These are phyloP conservation scores for Cystofilobasidium capitatum DNA, from an alignment of 768 basidiomycete genomes.

Conservation along the genomic window DNA sequence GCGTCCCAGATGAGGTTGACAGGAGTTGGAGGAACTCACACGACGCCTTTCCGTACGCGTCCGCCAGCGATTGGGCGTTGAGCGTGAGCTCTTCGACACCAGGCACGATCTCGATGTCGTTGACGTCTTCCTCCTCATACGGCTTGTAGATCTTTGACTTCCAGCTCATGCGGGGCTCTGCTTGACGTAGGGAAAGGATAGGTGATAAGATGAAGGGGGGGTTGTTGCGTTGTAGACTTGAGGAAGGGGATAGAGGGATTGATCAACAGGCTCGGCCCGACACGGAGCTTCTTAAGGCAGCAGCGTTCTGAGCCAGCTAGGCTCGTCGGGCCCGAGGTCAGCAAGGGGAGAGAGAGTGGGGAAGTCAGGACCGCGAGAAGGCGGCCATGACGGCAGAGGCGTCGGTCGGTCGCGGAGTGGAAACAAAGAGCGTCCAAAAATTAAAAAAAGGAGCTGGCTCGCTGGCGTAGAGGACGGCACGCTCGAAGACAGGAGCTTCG, in stretches of 20 bases:
- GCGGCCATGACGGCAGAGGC: too few relatives aligned
- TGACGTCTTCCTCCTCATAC: neutral
- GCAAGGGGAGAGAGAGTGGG: too few relatives aligned
- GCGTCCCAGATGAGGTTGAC: neutral
- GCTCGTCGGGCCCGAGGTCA: too few relatives aligned
- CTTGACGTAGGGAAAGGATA: neutral
- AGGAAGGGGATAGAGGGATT: neutral
- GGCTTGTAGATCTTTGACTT: neutral
- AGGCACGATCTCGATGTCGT: neutral
- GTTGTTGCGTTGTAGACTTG: neutral
- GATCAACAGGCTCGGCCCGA: neutral
- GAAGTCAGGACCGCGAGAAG: too few relatives aligned
- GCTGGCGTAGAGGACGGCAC: too few relatives aligned
- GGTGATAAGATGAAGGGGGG: neutral
- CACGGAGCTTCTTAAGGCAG: neutral
- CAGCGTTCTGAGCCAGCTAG: too few relatives aligned
- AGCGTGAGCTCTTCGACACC: slow-evolving; percentile 2
- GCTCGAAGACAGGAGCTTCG: too few relatives aligned
- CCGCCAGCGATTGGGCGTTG: neutral
- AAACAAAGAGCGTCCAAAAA: too few relatives aligned
- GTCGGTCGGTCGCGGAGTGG: too few relatives aligned
- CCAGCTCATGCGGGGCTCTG: neutral
- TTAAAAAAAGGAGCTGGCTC: too few relatives aligned
- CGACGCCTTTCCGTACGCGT: neutral
- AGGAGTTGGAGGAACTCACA: neutral